Evolutionary conservation across 352 stramenopile species (phyloP), one percentile per base, ranked within the genome.

Genomic region (Globisporangium rhizosaccharum): DNA sequence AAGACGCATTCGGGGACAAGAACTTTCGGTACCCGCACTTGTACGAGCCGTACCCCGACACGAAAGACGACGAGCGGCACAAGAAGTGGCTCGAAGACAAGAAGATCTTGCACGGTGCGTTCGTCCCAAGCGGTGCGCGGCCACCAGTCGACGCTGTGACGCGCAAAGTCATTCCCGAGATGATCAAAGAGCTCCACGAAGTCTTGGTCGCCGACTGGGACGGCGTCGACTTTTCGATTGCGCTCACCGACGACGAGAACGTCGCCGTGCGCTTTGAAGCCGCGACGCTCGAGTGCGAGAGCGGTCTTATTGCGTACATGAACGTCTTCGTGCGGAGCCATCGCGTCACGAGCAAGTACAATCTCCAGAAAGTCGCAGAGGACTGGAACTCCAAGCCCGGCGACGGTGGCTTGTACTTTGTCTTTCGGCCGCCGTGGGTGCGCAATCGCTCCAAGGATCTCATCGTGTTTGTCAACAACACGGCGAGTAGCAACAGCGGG

Each of bases 321-420:
- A 91, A 92, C 57, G 82, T 92, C 7, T 79, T 93, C 8, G 70
- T 75, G 50, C 80, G 82, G 51, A 85, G 68, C 53, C 82, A 90
- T 46, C 71, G 77, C 57, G 63, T 91, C 30, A 54, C 76, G 48
- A 76, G 63, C 63, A 93, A 90, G 62, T 93, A 88, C 73, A 66
- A 71, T 3, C 66, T 93, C 30, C 76, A 89, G 6, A 90, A 88
- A 55, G 75, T 92, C 17, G 76, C 84, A 3, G 84, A 93, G 57
- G 84, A 92, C 71, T 93, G 84, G 84, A 90, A 83, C 45, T 60
- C 65, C 20, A 88, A 86, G 51, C 77, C 79, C 7, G 75, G 77
- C 2, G 79, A 88, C 26, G 72, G 74, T 14, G 71, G 78, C 0
- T 48, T 88, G 0, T 88, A 86, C 66, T 88, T 85, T 51, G 73